These are phyloP conservation scores for Metarhizium anisopliae DNA, from an alignment of 2,329 filamentous ascomycete genomes.

Conservation along the genomic window DNA sequence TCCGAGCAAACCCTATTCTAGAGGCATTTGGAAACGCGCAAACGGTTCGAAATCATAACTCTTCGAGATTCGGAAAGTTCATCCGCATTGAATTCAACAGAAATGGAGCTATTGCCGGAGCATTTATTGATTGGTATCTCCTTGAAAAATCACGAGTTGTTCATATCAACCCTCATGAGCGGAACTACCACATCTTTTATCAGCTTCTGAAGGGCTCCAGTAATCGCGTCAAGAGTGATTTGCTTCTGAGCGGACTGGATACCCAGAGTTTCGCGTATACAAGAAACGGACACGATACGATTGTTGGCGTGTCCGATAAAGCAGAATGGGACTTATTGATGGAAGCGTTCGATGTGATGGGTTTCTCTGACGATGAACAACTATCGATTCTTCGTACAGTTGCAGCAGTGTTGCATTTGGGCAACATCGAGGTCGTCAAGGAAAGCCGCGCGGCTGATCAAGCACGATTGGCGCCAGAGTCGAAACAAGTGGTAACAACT, in stretches of 20 bases:
- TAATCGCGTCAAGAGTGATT: constrained; percentile 59
- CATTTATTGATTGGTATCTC: constrained; percentile 97
- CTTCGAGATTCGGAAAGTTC: constrained; percentile 96
- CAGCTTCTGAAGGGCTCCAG: constrained; percentile 85
- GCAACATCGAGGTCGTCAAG: constrained; percentile 82
- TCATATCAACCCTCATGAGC: constrained; percentile 74
- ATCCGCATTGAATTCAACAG: constrained; percentile 93
- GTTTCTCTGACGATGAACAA: constrained; percentile 80
- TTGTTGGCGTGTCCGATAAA: constrained; percentile 78
- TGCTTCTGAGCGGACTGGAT: constrained; percentile 65
- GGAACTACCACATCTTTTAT: constrained; percentile 97
- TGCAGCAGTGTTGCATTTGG: constrained; percentile 84
- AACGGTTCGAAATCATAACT: constrained; percentile 96
- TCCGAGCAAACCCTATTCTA: constrained; percentile 91
- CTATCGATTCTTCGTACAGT: constrained; percentile 75
- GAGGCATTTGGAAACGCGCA: constrained; percentile 98
- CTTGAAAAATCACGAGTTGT: constrained; percentile 98
- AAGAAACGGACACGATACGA: constrained; percentile 81
- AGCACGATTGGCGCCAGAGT: constrained; percentile 69
- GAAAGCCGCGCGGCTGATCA: constrained; percentile 89
- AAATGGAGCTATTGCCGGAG: constrained; percentile 82
- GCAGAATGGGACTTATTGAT: constrained; percentile 86
- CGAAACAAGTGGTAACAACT: constrained; percentile 63
- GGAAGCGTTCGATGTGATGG: constrained; percentile 92
- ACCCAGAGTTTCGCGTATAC: constrained; percentile 90